Conservation (phyloP, 2,329 filamentous ascomycete species). For the Talaromyces piceae region DNA sequence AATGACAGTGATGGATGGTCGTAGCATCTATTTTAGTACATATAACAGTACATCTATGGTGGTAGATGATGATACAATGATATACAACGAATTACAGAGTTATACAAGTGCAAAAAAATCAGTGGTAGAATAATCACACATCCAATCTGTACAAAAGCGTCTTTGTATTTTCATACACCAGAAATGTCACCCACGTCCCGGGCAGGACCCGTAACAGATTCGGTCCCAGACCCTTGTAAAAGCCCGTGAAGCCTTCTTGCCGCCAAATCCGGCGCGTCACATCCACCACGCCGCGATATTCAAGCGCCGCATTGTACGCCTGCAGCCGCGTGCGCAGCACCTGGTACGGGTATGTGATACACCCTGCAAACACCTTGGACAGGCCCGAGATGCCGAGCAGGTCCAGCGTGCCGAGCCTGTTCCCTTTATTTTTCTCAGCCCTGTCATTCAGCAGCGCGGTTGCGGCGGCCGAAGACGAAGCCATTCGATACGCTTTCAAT, state of each 20-base stretch:
- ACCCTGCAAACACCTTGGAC: constrained; percentile 83
- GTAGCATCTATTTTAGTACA: not conserved
- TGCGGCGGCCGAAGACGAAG: constrained; percentile 15
- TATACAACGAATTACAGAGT: not conserved
- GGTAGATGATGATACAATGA: not conserved
- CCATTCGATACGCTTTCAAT: constrained; percentile 56
- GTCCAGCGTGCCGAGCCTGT: constrained; percentile 59
- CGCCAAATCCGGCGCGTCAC: constrained; percentile 67
- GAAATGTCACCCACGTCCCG: constrained; percentile 90
- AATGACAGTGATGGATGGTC: not conserved
- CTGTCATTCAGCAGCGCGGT: constrained; percentile 16
- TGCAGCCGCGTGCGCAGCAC: constrained; percentile 83
- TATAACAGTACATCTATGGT: not conserved
- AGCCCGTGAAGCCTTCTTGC: constrained; percentile 72
- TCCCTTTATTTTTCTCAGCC: not conserved
- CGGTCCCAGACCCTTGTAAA: constrained; percentile 85
- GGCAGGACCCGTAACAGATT: constrained; percentile 88
- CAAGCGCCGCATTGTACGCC: constrained; percentile 64
- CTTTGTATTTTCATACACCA: constrained; percentile 93
- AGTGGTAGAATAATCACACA: not conserved
- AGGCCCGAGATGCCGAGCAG: constrained; percentile 72
- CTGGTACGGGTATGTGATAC: constrained; percentile 89
- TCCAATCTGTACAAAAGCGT: constrained; percentile 40
- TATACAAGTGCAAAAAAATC: not conserved
- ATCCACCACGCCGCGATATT: constrained; percentile 66